These are phyloP conservation scores for Glutinoglossum americanum DNA, from an alignment of 495 filamentous ascomycete genomes.

Conservation along the genomic window DNA sequence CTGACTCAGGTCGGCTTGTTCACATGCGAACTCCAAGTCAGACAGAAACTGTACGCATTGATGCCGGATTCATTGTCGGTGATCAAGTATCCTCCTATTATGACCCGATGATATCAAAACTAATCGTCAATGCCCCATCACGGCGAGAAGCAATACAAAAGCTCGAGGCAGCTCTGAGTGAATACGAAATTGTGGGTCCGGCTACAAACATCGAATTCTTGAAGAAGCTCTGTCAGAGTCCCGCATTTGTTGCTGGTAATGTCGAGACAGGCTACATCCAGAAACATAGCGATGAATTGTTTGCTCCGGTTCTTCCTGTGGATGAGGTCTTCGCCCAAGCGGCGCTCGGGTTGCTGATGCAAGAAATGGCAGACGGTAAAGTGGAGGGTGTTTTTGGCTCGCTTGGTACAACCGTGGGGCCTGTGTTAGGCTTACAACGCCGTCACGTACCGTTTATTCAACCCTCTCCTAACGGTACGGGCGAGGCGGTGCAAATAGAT, in stretches of 20 bases:
- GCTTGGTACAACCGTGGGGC: constrained; percentile 22
- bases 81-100: constrained; percentile 91
- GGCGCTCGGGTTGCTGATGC: constrained; percentile 38
- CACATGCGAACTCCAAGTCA: constrained; percentile 56
- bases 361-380: constrained; percentile 11
- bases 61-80: constrained; percentile 77
- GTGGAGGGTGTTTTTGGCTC: constrained; percentile 2
- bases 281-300: constrained; percentile 60
- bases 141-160: constrained; percentile 68
- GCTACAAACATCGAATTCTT: constrained; percentile 90
- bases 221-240: constrained; percentile 60
- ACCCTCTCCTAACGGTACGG: constrained; percentile 22
- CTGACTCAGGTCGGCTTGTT: constrained; percentile 74
- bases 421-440: constrained; percentile 29
- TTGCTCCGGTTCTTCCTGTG: constrained; percentile 27
- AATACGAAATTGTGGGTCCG: constrained; percentile 83
- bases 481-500: constrained; percentile 14
- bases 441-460: constrained; percentile 35
- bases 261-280: constrained; percentile 94
- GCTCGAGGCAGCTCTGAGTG: constrained; percentile 55
- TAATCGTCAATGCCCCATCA: constrained; percentile 71
- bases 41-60: constrained; percentile 58
- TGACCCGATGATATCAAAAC: constrained; percentile 96
- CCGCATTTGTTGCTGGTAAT: constrained; percentile 64
- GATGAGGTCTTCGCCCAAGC: constrained; percentile 63